Conservation (phyloP, 2,329 filamentous ascomycete species). For the Diaporthe capsici region DNA sequence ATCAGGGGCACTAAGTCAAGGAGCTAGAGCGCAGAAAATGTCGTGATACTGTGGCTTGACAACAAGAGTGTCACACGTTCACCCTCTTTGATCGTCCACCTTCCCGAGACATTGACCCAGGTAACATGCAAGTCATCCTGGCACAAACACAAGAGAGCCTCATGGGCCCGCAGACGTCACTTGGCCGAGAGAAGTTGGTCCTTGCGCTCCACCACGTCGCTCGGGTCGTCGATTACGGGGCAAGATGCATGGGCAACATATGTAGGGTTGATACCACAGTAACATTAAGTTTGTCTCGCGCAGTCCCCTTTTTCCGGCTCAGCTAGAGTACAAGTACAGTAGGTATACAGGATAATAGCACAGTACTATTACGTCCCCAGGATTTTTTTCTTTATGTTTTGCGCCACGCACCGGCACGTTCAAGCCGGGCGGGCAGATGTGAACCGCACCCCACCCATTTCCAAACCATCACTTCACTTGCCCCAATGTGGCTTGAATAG, state of each 20-base stretch:
- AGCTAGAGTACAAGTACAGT: conserved; percentile 31
- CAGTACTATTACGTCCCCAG: conserved; percentile 14
- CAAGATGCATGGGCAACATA: neutral
- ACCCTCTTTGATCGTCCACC: neutral
- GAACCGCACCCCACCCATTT: neutral
- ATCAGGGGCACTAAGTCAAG: neutral
- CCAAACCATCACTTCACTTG: neutral
- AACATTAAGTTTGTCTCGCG: conserved; percentile 27
- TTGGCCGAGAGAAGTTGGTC: neutral
- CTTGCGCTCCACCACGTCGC: neutral
- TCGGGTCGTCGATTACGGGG: neutral
- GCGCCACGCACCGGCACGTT: neutral
- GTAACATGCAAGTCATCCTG: conserved; percentile 15
- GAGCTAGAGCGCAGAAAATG: neutral
- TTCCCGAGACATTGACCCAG: conserved; percentile 26
- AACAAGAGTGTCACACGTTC: neutral
- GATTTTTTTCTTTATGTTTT: conserved; percentile 21
- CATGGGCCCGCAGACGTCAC: neutral
- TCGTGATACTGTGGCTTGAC: conserved; percentile 30
- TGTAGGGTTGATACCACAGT: conserved; percentile 23
- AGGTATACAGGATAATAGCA: conserved; percentile 29
- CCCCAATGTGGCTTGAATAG: neutral
- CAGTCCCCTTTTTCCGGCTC: conserved; percentile 12
- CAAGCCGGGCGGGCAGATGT: conserved; percentile 6
- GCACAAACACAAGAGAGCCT: conserved; percentile 18